phyloP scores from a whole-genome alignment of 176 grass and related monocot genomes.

The Paspalum notatum region DNA sequence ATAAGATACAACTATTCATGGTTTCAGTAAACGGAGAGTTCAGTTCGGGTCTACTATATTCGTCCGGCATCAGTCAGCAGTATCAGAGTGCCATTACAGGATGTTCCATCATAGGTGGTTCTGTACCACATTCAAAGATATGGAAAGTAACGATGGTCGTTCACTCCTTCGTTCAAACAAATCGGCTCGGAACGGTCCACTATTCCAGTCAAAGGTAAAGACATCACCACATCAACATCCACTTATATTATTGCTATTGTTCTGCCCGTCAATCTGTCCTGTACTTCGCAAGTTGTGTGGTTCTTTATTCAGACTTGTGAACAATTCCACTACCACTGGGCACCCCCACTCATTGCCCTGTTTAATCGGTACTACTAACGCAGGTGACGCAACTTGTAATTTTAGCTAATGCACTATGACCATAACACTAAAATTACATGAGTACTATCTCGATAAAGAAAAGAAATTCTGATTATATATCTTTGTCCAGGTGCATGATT shows the following conservation, averaged over 20 bases:
- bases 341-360: not conserved
- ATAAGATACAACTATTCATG: not conserved
- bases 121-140: not conserved
- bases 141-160: not conserved
- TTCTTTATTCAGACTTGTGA: not conserved
- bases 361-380: not conserved
- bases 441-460: too few relatives aligned
- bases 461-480: too few relatives aligned
- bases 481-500: too few relatives aligned
- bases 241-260: not conserved
- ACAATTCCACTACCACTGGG: not conserved
- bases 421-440: too few relatives aligned
- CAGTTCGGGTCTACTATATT: not conserved
- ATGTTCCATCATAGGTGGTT: not conserved
- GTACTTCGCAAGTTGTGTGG: not conserved
- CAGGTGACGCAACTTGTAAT: too few relatives aligned
- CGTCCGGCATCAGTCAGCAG: not conserved
- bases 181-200: not conserved
- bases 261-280: not conserved
- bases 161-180: slow-evolving; percentile 45
- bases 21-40: not conserved
- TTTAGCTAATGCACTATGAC: too few relatives aligned
- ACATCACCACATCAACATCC: not conserved
- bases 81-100: not conserved
- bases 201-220: not conserved